phyloP scores from a whole-genome alignment of 2,329 filamentous ascomycete species.

The Xylaria arbuscula region DNA sequence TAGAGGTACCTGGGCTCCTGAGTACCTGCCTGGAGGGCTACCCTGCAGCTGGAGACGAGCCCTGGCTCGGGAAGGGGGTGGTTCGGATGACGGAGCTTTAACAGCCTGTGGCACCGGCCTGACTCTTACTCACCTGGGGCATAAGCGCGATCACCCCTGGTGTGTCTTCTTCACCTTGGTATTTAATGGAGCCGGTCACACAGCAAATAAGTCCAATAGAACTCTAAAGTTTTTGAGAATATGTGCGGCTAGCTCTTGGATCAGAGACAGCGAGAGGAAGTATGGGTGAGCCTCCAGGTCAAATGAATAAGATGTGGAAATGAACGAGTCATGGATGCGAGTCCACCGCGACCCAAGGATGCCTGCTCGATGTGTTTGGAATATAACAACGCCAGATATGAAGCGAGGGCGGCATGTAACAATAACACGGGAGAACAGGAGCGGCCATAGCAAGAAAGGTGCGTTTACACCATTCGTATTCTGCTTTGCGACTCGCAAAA shows the following conservation, averaged over 20 bases:
- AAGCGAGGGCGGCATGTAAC: neutral
- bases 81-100: slow-evolving; percentile 28
- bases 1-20: slow-evolving; percentile 35
- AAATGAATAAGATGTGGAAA: neutral
- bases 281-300: neutral
- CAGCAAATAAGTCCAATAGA: neutral
- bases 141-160: slow-evolving; percentile 46
- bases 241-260: slow-evolving; percentile 10
- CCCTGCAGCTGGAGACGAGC: slow-evolving; percentile 26
- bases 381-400: slow-evolving; percentile 2
- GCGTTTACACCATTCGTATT: slow-evolving; percentile 23
- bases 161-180: slow-evolving; percentile 33
- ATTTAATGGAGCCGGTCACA: neutral
- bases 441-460: neutral
- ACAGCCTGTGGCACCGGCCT: slow-evolving; percentile 42
- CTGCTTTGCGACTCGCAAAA: neutral
- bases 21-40: slow-evolving; percentile 22
- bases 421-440: neutral
- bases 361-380: neutral
- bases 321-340: neutral
- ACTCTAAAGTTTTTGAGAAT: neutral
- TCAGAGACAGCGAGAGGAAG: slow-evolving; percentile 28
- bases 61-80: slow-evolving; percentile 28
- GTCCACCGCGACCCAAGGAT: neutral
- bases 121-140: slow-evolving; percentile 42